These are phyloP conservation scores for Phaeophleospora eucalypticola DNA, from an alignment of 2,329 filamentous ascomycete genomes.

Conservation along the genomic window DNA sequence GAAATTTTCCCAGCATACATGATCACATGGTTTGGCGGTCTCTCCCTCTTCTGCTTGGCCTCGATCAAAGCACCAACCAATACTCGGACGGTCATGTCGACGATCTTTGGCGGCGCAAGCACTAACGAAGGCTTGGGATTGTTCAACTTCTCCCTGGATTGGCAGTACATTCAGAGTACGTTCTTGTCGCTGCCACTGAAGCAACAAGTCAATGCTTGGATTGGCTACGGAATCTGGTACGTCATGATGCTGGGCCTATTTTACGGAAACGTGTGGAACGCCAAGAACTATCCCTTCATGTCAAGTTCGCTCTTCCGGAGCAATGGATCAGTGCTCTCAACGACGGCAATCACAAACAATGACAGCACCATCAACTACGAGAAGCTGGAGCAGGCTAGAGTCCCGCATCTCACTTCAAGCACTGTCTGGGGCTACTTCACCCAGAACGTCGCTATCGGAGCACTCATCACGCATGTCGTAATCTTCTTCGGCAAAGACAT, in stretches of 20 bases:
- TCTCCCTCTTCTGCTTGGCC: conserved; percentile 46
- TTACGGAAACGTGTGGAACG: conserved; percentile 42
- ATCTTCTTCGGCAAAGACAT: conserved; percentile 51
- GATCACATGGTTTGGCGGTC: conserved; percentile 40
- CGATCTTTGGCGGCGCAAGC: conserved; percentile 47
- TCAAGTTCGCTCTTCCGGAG: conserved; percentile 40
- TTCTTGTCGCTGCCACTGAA: conserved; percentile 50
- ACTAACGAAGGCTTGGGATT: conserved; percentile 46
- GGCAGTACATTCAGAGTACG: conserved; percentile 50
- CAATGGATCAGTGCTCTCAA: conserved; percentile 33
- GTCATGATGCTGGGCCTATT: conserved; percentile 39
- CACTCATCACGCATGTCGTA: conserved; percentile 12
- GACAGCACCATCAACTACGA: conserved; percentile 37
- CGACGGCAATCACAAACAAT: conserved; percentile 39
- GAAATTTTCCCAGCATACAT: conserved; percentile 49
- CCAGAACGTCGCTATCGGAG: conserved; percentile 12
- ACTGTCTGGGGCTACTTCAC: conserved; percentile 11
- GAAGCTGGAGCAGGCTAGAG: conserved; percentile 22
- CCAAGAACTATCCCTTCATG: conserved; percentile 43
- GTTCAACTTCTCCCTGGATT: conserved; percentile 43
- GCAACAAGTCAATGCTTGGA: conserved; percentile 40
- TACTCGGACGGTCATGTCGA: conserved; percentile 43
- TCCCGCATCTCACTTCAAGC: conserved; percentile 7
- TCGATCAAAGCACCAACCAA: conserved; percentile 48
- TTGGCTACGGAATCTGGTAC: conserved; percentile 48